phyloP scores from a whole-genome alignment of 1,284 basidiomycete species.

The Cutaneotrichosporon sp. region DNA sequence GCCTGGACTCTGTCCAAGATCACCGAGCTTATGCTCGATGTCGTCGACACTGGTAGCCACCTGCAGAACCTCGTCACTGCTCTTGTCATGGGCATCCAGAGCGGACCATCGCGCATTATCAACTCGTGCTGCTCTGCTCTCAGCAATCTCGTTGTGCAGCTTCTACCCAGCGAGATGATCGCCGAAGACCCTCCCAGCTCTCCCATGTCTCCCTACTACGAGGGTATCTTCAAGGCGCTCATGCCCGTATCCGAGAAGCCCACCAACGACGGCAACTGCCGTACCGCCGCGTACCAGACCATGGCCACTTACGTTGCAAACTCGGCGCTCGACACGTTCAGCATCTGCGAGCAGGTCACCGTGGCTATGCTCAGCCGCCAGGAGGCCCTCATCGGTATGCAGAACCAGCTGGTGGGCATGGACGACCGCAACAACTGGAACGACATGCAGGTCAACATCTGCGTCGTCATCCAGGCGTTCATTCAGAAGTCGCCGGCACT shows the following conservation, averaged over 20 bases:
- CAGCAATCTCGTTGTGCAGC: conserved; percentile 87
- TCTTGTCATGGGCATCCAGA: conserved; percentile 73
- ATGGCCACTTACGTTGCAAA: conserved; percentile 81
- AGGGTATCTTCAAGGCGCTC: conserved; percentile 76
- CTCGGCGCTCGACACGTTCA: conserved; percentile 72
- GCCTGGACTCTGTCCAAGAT: conserved; percentile 98
- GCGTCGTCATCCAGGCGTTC: conserved; percentile 79
- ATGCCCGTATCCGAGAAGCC: conserved; percentile 74
- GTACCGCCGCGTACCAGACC: conserved; percentile 94
- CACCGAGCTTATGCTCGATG: conserved; percentile 79
- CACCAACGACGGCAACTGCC: conserved; percentile 84
- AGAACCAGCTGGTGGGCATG: conserved; percentile 89
- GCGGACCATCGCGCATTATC: conserved; percentile 69
- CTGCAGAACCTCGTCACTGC: conserved; percentile 77
- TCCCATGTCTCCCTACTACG: conserved; percentile 83
- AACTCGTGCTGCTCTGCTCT: conserved; percentile 95
- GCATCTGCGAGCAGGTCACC: conserved; percentile 76
- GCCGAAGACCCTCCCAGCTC: conserved; percentile 52
- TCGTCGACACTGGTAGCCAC: conserved; percentile 86
- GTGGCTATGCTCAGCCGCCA: conserved; percentile 79
- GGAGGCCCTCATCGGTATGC: conserved; percentile 76
- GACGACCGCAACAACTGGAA: conserved; percentile 99
- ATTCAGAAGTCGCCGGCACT: conserved; percentile 77
- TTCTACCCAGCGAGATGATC: conserved; percentile 55
- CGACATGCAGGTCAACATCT: conserved; percentile 93